phyloP scores from a whole-genome alignment of 2,329 filamentous ascomycete genomes.

The Aspergillus brasiliensis region DNA sequence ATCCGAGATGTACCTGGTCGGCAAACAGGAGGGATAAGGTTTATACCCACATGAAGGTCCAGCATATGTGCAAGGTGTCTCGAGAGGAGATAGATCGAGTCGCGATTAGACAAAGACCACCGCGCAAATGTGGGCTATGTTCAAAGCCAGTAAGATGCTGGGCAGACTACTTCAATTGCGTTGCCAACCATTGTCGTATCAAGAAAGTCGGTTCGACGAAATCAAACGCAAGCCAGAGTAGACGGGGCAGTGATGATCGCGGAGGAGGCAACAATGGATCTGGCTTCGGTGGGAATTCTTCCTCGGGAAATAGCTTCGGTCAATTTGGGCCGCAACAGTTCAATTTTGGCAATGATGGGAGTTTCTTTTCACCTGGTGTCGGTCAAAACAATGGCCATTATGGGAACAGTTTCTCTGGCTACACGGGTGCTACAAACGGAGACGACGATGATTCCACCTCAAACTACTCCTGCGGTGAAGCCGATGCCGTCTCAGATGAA shows the following conservation, averaged over 20 bases:
- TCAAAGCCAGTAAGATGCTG: conserved; percentile 4
- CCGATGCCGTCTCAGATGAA: neutral
- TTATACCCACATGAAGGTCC: conserved; percentile 2
- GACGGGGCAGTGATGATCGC: conserved; percentile 12
- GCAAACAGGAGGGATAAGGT: conserved; percentile 17
- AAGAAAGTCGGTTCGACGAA: neutral
- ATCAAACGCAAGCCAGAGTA: conserved; percentile 10
- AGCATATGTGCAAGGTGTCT: neutral
- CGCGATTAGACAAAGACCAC: neutral
- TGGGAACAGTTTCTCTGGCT: neutral
- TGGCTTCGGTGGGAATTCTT: neutral
- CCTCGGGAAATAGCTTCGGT: neutral
- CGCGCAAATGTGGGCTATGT: conserved; percentile 12
- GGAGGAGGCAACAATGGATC: conserved; percentile 1
- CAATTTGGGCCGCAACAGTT: neutral
- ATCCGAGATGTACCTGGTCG: conserved; percentile 1
- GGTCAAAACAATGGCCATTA: neutral
- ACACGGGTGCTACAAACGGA: too few species aligned
- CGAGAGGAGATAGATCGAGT: neutral
- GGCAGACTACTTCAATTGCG: conserved; percentile 18
- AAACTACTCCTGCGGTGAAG: neutral
- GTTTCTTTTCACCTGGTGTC: neutral
- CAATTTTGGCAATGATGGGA: neutral
- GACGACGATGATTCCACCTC: neutral
- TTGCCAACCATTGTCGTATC: conserved; percentile 17